A percentile compares a stretch with the other conserved stretches of the same genome.
These are phyloP conservation scores for Pseudoscleropodium purum DNA, from an alignment of 225 moss, liverwort and hornwort species.

Conservation along the genomic window DNA sequence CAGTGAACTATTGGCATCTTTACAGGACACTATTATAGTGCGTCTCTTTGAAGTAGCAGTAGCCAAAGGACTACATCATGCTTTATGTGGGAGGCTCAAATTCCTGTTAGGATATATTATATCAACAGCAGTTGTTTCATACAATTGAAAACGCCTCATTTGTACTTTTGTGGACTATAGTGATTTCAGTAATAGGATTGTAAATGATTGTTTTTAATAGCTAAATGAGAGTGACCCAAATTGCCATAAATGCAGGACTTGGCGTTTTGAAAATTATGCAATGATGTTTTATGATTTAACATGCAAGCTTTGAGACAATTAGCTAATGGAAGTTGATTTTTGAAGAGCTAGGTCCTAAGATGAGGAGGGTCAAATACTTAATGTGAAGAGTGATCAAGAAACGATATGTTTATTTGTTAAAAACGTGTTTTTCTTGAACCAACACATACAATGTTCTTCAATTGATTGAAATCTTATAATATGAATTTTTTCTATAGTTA, in stretches of 20 bases:
- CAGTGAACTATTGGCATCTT: background rate
- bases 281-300: too few species aligned
- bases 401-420: background rate
- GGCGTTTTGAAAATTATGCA: too few species aligned
- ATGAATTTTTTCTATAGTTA: background rate
- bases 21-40: background rate
- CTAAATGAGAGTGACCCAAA: background rate
- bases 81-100: background rate
- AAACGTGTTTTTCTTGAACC: fast-evolving
- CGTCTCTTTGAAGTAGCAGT: background rate
- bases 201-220: background rate
- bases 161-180: too few species aligned
- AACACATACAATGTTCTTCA: background rate
- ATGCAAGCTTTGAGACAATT: too few species aligned
- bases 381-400: too few species aligned
- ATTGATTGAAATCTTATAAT: background rate
- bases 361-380: too few species aligned
- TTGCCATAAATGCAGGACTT: background rate
- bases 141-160: background rate
- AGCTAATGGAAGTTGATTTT: too few species aligned
- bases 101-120: background rate
- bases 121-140: background rate
- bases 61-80: background rate
- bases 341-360: too few species aligned
- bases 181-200: background rate